These are phyloP conservation scores for Phaeosphaeriaceae sp. DNA, from an alignment of 2,329 filamentous ascomycete species.

Conservation along the genomic window DNA sequence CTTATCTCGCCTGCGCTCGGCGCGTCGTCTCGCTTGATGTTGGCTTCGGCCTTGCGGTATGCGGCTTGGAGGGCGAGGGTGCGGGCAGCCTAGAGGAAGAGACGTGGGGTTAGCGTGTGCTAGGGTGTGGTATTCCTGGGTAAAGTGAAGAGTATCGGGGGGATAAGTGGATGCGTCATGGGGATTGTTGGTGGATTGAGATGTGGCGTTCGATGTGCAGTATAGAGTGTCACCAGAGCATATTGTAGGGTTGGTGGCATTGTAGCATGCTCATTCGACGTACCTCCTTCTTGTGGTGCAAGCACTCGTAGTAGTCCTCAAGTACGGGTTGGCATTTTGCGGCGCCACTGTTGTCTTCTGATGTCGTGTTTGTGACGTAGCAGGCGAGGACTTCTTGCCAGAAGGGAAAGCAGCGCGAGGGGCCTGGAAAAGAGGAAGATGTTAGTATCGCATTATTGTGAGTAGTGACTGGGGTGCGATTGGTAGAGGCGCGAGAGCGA, in stretches of 20 bases:
- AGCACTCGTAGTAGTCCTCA: constrained; percentile 98
- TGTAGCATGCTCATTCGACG: constrained; percentile 32
- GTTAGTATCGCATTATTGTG: constrained; percentile 1
- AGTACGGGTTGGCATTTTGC: constrained; percentile 84
- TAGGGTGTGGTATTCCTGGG: background rate
- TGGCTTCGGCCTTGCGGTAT: constrained; percentile 78
- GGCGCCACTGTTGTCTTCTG: constrained; percentile 80
- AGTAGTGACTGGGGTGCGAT: background rate
- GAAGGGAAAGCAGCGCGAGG: constrained; percentile 93
- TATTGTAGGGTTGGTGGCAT: background rate
- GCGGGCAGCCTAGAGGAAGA: constrained; percentile 67
- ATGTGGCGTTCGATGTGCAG: no score
- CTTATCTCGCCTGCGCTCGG: constrained; percentile 87
- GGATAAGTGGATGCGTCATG: background rate
- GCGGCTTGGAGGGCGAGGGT: constrained; percentile 80
- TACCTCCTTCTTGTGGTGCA: constrained; percentile 99
- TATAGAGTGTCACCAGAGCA: background rate
- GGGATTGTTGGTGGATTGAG: background rate
- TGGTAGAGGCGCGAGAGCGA: background rate
- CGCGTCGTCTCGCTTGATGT: constrained; percentile 78
- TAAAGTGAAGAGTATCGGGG: constrained; percentile 9
- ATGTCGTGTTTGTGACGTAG: constrained; percentile 91
- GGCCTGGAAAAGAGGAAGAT: constrained; percentile 57
- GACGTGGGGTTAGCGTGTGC: background rate
- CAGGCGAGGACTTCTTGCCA: constrained; percentile 99